A percentile compares a stretch with the other conserved stretches of the same genome.
These are phyloP conservation scores for Russula griseocarnosa DNA, from an alignment of 768 basidiomycete genomes.

Conservation along the genomic window DNA sequence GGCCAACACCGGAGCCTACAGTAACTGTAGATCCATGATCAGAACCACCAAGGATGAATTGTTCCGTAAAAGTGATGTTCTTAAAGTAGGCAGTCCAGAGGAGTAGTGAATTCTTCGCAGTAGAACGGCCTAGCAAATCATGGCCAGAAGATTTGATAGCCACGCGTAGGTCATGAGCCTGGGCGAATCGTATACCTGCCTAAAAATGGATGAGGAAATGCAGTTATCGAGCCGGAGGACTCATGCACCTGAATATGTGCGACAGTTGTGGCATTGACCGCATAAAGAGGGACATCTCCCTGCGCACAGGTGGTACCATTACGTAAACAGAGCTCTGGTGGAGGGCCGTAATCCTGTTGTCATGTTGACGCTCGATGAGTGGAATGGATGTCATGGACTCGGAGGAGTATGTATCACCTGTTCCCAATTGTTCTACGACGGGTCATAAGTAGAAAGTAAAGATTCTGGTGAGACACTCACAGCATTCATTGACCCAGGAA, in stretches of 20 bases:
- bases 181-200: slow-evolving; percentile 35
- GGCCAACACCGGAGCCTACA: slow-evolving; percentile 29
- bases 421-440: slow-evolving; percentile 8
- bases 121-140: slow-evolving; percentile 45
- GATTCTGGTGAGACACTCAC: slow-evolving; percentile 13
- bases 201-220: slow-evolving; percentile 14
- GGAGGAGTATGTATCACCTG: too few relatives aligned
- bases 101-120: slow-evolving; percentile 40
- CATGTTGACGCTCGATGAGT: slow-evolving; percentile 5
- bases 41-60: slow-evolving; percentile 25
- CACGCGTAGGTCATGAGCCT: slow-evolving; percentile 34
- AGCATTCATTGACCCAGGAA: slow-evolving; percentile 26
- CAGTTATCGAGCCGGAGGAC: too few relatives aligned
- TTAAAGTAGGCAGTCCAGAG: slow-evolving; percentile 42
- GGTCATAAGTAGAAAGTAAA: neutral
- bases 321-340: slow-evolving; percentile 17
- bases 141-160: slow-evolving; percentile 38
- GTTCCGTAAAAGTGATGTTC: slow-evolving; percentile 35
- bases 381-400: too few relatives aligned
- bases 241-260: slow-evolving; percentile 23
- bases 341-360: slow-evolving; percentile 15
- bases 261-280: slow-evolving; percentile 21
- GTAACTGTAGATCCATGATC: slow-evolving; percentile 33
- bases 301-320: slow-evolving; percentile 24
- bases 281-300: slow-evolving; percentile 24